Evolutionary conservation across 768 basidiomycete species (phyloP).

Genomic region (Amanita jacksonii): DNA sequence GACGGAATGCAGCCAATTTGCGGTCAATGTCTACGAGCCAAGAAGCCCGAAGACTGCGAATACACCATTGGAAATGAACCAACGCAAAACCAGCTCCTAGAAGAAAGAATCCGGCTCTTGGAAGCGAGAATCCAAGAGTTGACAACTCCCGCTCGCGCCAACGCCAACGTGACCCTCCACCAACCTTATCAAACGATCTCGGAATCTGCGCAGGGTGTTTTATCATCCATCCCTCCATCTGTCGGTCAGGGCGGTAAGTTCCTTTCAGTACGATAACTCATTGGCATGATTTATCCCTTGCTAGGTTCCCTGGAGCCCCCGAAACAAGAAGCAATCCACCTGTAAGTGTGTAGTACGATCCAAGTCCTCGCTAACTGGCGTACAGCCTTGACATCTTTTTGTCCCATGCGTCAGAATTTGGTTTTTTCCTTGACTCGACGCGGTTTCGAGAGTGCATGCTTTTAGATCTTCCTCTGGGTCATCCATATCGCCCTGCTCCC

Average conservation of each 20-base stretch:
- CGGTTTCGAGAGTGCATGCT: constrained; percentile 34
- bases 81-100: constrained; percentile 38
- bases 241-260: not conserved
- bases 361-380: constrained; percentile 4
- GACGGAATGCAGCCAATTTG: constrained; percentile 47
- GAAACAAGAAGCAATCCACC: constrained; percentile 17
- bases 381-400: constrained; percentile 31
- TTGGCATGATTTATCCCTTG: not conserved
- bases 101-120: constrained; percentile 39
- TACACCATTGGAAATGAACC: constrained; percentile 39
- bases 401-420: constrained; percentile 38
- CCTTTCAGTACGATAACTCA: too few relatives aligned
- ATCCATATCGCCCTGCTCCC: constrained; percentile 27
- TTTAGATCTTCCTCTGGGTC: constrained; percentile 20
- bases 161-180: constrained; percentile 22
- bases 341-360: constrained; percentile 18
- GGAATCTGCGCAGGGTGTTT: not conserved
- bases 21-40: constrained; percentile 36
- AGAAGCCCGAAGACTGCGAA: constrained; percentile 49
- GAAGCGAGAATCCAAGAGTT: constrained; percentile 38
- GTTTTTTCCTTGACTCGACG: constrained; percentile 44
- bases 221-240: not conserved
- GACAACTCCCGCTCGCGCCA: constrained; percentile 26
- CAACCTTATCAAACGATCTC: constrained; percentile 23
- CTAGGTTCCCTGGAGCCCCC: constrained; percentile 21